Evolutionary conservation across 1,284 basidiomycete species (phyloP), one percentile per base, ranked within the genome.

Genomic region (Phellopilus nigrolimitatus): DNA sequence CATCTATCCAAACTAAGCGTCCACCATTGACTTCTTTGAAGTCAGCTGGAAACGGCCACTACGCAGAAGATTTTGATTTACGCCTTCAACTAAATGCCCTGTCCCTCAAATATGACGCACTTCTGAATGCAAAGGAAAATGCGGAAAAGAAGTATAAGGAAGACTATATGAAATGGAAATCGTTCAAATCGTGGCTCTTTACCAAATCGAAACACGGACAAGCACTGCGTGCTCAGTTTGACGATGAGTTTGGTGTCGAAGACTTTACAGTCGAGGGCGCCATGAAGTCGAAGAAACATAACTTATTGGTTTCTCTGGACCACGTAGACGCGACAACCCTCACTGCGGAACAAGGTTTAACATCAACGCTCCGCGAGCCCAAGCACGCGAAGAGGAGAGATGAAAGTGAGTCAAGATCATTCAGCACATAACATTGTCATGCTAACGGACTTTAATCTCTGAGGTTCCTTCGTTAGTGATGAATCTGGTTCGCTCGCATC

Each of bases 91-190:
- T 55, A 10, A n/a, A 41, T 6, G 8, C 21, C 6, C 21, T 51
- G 33, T 27, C 40, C 13, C 24, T 37, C 30, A 51, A 56, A 3
- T 77, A 75, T 51, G 71, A 76, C 47, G 66, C 63, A 1, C 64
- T 77, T 4, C 54, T 66, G 2, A 64, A 65, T 33, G 65, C 65
- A 24, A 69, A 71, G 41, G 62, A 67, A 37, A 67, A 72, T 1
- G 70, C 73, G 4, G 62, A 69, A n/a, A 68, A 64, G 21, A 69
- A 67, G 28, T 79, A 77, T 62, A 72, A 73, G 57, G 54, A 60
- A 9, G 74, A 80, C 57, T 77, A 71, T 60, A 68, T 68, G 54
- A 74, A 71, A 54, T 82, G 77, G 77, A 64, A 66, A 38, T 59
- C 58, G 12, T 70, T 79, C 57, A 72, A 71, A 40, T 56, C 62